Evolutionary conservation across 2,329 filamentous ascomycete genomes (phyloP), one percentile per base, ranked within the genome.

Genomic region (Colletotrichum sp.): DNA sequence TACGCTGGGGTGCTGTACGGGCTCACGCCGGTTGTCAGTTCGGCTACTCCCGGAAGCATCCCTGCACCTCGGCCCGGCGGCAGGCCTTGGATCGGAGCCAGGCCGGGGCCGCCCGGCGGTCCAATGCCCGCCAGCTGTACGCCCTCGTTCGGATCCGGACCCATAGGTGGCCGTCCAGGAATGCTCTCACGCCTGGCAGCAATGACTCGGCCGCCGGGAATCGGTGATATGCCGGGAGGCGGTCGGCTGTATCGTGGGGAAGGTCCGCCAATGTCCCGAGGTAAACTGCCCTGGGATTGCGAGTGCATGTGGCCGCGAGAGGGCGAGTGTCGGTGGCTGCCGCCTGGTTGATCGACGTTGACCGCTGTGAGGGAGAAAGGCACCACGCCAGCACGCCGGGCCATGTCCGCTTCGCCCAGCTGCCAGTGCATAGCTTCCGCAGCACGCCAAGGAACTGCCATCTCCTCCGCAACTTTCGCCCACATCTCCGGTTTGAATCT

Each of bases 381-480:
- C 9, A 75, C 93, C 49, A 97, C 95, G 60, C 97, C 97, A 57
- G 96, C 96, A 75, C 96, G 93, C 77, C 94, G 92, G 64, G 96
- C 96, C 95, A 99, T 99, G 81, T 99, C 97, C 80, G 93, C 89
- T 84, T 98, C 95, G 78, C 96, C 96, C 71, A 99, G 89, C 82
- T 98, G 95, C 96, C 97, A 99, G 86, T 99, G 97, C 96, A 98
- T 98, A 6, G 95, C 96, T 86, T 99, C 96, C 64, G 95, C 96
- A 21, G 97, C 96, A 81, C 97, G 92, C 96, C 96, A 99, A 44
- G 96, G 97, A 73, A 98, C 93, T 34, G 93, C 93, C 93, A 99
- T 96, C 85, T 99, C 96, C 84, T 97, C 95, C 57, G 96, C 96
- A 26, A 99, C 95, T 82, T 96, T 97, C 76, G 95, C 93, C 96